Evolutionary conservation across 768 basidiomycete species (phyloP), one percentile per base, ranked within the genome.

Genomic region (Scleroderma bovista): DNA sequence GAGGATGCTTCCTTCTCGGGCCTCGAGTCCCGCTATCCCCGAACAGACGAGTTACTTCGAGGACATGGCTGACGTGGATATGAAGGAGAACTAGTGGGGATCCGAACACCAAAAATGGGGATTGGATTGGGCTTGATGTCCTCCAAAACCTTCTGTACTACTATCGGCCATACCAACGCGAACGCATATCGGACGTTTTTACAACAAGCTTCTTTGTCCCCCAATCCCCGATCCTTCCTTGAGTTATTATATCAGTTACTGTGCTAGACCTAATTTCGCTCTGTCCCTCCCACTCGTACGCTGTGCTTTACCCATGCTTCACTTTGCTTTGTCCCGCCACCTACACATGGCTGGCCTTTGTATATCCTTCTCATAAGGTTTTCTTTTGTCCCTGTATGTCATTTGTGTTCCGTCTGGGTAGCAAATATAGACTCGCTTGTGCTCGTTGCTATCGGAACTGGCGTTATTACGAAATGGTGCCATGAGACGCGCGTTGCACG

Each of bases 181-280:
- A 29, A 29, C 26, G 9, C 26, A 9, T 29, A 9, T 29, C 26
- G 9, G 26, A 5, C 9, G 26, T 29, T 29, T 29, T 29, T 29
- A 5, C 26, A 29, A n/a, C n/a, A n/a, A n/a, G 24, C 9, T 24
- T n/a, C 34, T 46, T 29, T 39, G 49, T 46, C 26, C 50, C 33
- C 46, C 15, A 3, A 10, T 41, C 24, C 43, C 52, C 43, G 31
- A 15, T 26, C 24, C 46, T 24, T 10, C 23, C 46, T 29, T 29
- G 38, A 44, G 42, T 45, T 58, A 56, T 2, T 39, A 39, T 39
- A 31, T 16, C 44, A 45, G 20, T 19, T 45, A 45, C 20, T 64
- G 61, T 48, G 40, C 40, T 43, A 44, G 16, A 44, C 46, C 15
- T 64, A 65, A 65, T 62, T 36, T 6, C 44, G 31, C 39, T 40